A percentile compares a stretch with the other conserved stretches of the same genome.
phyloP scores from a whole-genome alignment of 768 basidiomycete species.

The Nidularia sp. region DNA sequence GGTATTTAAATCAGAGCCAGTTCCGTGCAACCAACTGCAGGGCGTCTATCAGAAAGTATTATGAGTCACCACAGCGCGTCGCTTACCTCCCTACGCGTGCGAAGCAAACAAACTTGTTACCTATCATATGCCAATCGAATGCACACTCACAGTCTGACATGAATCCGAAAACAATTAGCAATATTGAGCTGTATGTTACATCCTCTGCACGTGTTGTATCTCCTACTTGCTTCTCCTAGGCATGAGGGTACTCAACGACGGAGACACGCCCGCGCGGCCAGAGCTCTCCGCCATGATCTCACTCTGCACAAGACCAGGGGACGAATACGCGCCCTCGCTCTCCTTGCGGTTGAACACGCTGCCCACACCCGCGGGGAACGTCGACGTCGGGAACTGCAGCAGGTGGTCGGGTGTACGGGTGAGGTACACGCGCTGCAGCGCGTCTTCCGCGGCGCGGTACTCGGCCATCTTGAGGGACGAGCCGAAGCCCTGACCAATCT shows the following conservation, averaged over 20 bases:
- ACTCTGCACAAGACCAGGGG: slow-evolving; percentile 52
- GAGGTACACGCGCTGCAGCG: slow-evolving; percentile 78
- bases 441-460: slow-evolving; percentile 85
- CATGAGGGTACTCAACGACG: background rate
- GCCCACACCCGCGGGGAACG: slow-evolving; percentile 57
- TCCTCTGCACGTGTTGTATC: background rate
- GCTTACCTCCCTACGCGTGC: no score
- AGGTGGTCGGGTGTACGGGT: slow-evolving; percentile 69
- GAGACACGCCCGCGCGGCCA: slow-evolving; percentile 40
- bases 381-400: slow-evolving; percentile 68
- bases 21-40: no score
- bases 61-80: no score
- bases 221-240: background rate
- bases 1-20: no score
- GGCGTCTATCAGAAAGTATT: no score
- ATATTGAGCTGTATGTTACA: background rate
- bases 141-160: no score
- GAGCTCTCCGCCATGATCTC: slow-evolving; percentile 72
- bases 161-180: background rate
- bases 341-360: slow-evolving; percentile 39
- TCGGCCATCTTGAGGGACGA: slow-evolving; percentile 93
- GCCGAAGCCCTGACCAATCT: slow-evolving; percentile 94
- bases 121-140: no score
- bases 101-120: no score
- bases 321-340: slow-evolving; percentile 41